phyloP scores from a whole-genome alignment of 1,139 yeast species.

The Suhomyces kunorum region DNA sequence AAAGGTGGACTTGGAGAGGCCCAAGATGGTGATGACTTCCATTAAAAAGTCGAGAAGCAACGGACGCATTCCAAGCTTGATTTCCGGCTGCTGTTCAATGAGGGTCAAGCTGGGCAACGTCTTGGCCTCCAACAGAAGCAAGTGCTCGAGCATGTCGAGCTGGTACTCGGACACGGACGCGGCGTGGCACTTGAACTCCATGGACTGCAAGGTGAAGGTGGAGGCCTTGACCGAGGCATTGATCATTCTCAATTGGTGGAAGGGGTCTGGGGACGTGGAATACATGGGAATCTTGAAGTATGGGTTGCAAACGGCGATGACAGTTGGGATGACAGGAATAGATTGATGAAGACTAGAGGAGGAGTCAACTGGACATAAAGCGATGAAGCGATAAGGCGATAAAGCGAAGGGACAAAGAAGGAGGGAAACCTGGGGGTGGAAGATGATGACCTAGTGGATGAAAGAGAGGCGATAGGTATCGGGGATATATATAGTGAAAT shows the following conservation, averaged over 20 bases:
- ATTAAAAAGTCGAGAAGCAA: conserved; percentile 52
- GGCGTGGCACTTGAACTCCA: conserved; percentile 43
- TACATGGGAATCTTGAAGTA: conserved; percentile 12
- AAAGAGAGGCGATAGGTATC: conserved; percentile 7
- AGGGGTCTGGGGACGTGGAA: conserved; percentile 36
- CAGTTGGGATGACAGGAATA: background rate
- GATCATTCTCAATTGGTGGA: conserved; percentile 38
- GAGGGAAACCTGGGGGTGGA: conserved; percentile 2
- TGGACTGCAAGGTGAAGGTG: conserved; percentile 33
- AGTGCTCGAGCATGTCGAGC: conserved; percentile 42
- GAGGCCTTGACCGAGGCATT: conserved; percentile 37
- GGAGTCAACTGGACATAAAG: background rate
- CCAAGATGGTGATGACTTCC: conserved; percentile 53
- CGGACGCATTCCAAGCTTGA: conserved; percentile 52
- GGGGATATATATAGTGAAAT: conserved; percentile 6
- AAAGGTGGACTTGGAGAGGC: conserved; percentile 52
- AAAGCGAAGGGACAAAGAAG: conserved; percentile 2
- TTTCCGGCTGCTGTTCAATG: conserved; percentile 54
- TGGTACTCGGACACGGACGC: conserved; percentile 42
- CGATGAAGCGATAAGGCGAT: conserved; percentile 2
- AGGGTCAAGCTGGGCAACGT: conserved; percentile 41
- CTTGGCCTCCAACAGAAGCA: conserved; percentile 34
- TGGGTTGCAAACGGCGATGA: background rate
- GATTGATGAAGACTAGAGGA: background rate
- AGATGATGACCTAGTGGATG: conserved; percentile 2